Base-by-base conservation (phyloP, 495 filamentous ascomycete species). In the Platismatia glauca region DNA sequence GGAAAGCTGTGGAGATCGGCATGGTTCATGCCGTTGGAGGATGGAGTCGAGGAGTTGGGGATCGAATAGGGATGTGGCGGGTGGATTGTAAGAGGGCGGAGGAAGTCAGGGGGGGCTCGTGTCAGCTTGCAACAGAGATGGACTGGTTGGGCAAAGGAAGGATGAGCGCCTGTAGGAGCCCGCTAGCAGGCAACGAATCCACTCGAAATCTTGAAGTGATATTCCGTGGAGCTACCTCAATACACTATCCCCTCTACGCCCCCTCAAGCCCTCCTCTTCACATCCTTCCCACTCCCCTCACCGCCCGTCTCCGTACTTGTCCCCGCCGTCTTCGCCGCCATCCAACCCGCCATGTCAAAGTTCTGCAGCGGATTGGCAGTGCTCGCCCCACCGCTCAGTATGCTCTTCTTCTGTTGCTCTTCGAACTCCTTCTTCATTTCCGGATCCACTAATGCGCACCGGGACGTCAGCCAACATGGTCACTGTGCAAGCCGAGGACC, bases 381-480 rank as follows among this genome's bases (percentile, higher is more conserved):
- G 18, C 41, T 44, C 0, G 69, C 65, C 1, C 73, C 77, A 62
- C 50, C 65, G 0, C 75, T 75, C 65, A 92, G 77, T 7, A 86
- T 82, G 64, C 84, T 84, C 56, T 85, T 81, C 71, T 90, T 91
- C 67, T 92, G 90, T 61, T 90, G 86, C 71, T 91, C 87, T 71
- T 96, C 90, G 72, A 93, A 95, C 75, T 98, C 95, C 67, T 87
- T 89, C 62, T 85, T 84, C 77, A 89, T 89, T 74, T 98, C 94
- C 22, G 90, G 90, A 70, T 97, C 94, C 93, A 98, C 92, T 97
- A 68, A 29, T 33, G 12, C 0, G 16, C 18, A 0, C 34, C 16
- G 37, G 1, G 1, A 53, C 12, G 16, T 62, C 50, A 62, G 60
- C 35, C 1, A 56, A 2, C 22, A 6, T 13, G 2, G 24, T 16